Evolutionary conservation across 306 rosid species (phyloP).

Genomic region (Luffa aegyptiaca): DNA sequence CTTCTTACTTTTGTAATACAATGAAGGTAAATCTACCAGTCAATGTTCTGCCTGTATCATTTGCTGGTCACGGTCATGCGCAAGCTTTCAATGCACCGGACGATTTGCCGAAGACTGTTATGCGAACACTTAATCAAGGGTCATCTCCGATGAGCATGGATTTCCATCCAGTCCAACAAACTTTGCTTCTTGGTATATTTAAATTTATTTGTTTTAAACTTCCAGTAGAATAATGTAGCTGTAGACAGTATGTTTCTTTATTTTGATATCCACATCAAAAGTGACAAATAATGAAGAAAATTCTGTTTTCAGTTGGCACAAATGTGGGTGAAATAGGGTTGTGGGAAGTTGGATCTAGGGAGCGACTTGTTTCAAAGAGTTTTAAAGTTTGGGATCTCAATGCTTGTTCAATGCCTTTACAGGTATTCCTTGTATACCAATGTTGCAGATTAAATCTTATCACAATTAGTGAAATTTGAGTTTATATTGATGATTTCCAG

Average conservation of each 20-base stretch:
- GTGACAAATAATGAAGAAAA: slow-evolving; percentile 4
- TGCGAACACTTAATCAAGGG: slow-evolving; percentile 77
- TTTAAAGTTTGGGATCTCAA: slow-evolving; percentile 96
- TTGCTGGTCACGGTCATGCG: slow-evolving; percentile 64
- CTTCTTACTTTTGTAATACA: slow-evolving; percentile 4
- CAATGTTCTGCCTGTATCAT: slow-evolving; percentile 72
- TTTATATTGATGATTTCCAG: slow-evolving; percentile 38
- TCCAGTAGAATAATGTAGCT: neutral
- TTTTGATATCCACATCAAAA: slow-evolving; percentile 1
- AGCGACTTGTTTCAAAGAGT: slow-evolving; percentile 60
- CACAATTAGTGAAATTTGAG: slow-evolving; percentile 6
- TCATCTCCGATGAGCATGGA: slow-evolving; percentile 99
- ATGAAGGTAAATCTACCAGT: slow-evolving; percentile 87
- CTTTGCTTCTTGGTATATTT: slow-evolving; percentile 80
- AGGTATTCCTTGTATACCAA: slow-evolving; percentile 33
- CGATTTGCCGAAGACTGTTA: slow-evolving; percentile 73
- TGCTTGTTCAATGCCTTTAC: slow-evolving; percentile 84
- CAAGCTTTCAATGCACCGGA: slow-evolving; percentile 78
- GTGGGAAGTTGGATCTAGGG: slow-evolving; percentile 97
- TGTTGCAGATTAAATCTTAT: neutral
- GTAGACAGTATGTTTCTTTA: slow-evolving; percentile 5
- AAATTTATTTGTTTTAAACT: neutral
- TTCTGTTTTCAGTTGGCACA: slow-evolving; percentile 69
- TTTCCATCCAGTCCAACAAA: slow-evolving; percentile 87
- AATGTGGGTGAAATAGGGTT: slow-evolving; percentile 86